Evolutionary conservation across 2,329 filamentous ascomycete species (phyloP), one percentile per base, ranked within the genome.

Genomic region (Pestalotiopsis sp.): DNA sequence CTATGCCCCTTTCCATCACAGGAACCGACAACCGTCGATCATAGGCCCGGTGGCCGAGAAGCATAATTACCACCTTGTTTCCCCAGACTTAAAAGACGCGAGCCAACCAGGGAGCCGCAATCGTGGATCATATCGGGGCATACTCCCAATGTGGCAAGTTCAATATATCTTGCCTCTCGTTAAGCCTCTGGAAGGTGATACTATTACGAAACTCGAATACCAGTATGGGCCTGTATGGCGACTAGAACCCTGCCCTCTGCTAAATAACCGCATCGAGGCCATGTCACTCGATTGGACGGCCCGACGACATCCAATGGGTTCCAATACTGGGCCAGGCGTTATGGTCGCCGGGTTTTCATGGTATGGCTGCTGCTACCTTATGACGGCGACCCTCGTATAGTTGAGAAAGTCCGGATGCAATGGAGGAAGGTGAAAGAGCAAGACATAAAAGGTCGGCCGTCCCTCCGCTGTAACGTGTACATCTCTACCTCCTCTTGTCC

Each of bases 161-260:
- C 63, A 65, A 65, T 65, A 65, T 55, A 55, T 65, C 23, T 57
- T 57, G 39, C 25, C 39, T 65, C 25, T 65, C 36, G 41, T 25
- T 25, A 49, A 57, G 45, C 31, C 49, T 27, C 49, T 36, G 17
- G n/a, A 57, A n/a, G 63, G 63, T 65, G 31, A 58, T 65, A 57
- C 63, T 65, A 65, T 65, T 55, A 65, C 63, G 41, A 58, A 65
- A 65, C 11, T 4, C 57, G 45, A 65, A 58, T 57, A 58, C n/a
- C 41, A 38, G 7, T 36, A 36, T 36, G 31, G 31, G 31, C 31
- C 31, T 36, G 7, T 27, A 58, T 49, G 49, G 63, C 63, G 45
- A 36, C 59, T 58, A n/a, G 20, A 65, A 17, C 63, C 63, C 63
- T 65, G 63, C 39, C 31, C n/a, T 45, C 41, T 45, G 17, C 62